phyloP scores from a whole-genome alignment of 192 early-diverging fungal genomes.

The Backusella tuberculispora region DNA sequence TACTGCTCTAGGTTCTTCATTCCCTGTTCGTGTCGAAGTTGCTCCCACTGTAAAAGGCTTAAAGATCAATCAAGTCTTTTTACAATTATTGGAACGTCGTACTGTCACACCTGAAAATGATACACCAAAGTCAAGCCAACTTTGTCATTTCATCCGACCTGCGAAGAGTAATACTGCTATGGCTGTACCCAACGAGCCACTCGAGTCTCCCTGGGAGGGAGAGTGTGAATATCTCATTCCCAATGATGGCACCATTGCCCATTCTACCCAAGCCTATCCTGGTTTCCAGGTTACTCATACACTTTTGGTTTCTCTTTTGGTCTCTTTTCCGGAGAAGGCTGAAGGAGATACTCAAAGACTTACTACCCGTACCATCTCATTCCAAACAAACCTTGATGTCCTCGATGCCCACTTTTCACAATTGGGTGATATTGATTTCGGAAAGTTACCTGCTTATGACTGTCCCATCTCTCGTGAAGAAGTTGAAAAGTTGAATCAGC shows the following conservation, averaged over 20 bases:
- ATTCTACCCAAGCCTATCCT: slow-evolving; percentile 10
- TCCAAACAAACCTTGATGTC: background rate
- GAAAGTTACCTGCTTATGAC: slow-evolving; percentile 9
- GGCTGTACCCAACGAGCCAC: background rate
- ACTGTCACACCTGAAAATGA: background rate
- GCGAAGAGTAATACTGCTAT: background rate
- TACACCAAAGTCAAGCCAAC: background rate
- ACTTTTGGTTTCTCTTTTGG: background rate
- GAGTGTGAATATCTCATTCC: background rate
- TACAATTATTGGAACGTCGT: slow-evolving; percentile 22
- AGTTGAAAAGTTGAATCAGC: slow-evolving; percentile 8
- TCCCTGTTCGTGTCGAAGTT: slow-evolving; percentile 5
- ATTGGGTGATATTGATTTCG: background rate
- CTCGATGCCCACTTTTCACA: background rate
- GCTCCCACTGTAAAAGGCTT: slow-evolving; percentile 5
- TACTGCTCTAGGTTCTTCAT: background rate
- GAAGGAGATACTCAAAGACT: background rate
- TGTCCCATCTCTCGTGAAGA: slow-evolving; percentile 6
- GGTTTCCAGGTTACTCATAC: background rate
- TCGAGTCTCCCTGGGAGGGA: background rate
- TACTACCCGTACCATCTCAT: slow-evolving; percentile 3
- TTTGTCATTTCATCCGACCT: background rate
- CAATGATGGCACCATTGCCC: slow-evolving; percentile 1
- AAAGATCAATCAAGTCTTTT: slow-evolving; percentile 19
- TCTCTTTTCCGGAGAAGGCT: slow-evolving; percentile 9